Conservation (phyloP, 78 protist species). For the Emiliania huxleyi region DNA sequence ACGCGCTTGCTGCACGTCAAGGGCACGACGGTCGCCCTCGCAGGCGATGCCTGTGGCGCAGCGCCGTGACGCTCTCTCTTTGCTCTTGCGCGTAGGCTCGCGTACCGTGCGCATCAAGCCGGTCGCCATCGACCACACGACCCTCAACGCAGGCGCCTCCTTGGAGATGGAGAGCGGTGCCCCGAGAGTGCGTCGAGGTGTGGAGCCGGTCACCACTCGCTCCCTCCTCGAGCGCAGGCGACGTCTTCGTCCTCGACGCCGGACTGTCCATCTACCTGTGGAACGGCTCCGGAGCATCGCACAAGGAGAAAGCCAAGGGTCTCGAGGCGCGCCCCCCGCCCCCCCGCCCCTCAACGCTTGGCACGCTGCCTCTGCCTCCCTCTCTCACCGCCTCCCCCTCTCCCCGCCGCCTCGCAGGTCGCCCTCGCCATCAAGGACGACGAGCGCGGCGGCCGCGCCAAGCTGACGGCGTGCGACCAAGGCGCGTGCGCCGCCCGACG, state of each 20-base stretch:
- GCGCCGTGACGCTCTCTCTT: no score
- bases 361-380: no score
- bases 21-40: no score
- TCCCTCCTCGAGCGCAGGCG: not conserved
- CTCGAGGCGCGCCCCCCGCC: constrained; percentile 20
- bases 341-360: no score
- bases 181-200: no score
- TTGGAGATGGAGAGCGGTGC: no score
- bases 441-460: constrained; percentile 53
- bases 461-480: not conserved
- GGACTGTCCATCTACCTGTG: constrained; percentile 29
- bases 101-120: not conserved
- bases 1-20: constrained; percentile 39
- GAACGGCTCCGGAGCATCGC: not conserved
- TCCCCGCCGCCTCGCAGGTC: not conserved
- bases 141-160: constrained; percentile 3
- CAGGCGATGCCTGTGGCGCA: no score
- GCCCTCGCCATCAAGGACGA: constrained; percentile 17
- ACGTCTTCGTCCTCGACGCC: constrained; percentile 36
- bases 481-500: no score
- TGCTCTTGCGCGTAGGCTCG: no score
- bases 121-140: not conserved
- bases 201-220: no score
- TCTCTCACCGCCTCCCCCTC: no score
- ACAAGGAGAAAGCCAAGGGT: constrained; percentile 57